Evolutionary conservation across 2,329 filamentous ascomycete species (phyloP).

Genomic region (Pseudogymnoascus sp.): DNA sequence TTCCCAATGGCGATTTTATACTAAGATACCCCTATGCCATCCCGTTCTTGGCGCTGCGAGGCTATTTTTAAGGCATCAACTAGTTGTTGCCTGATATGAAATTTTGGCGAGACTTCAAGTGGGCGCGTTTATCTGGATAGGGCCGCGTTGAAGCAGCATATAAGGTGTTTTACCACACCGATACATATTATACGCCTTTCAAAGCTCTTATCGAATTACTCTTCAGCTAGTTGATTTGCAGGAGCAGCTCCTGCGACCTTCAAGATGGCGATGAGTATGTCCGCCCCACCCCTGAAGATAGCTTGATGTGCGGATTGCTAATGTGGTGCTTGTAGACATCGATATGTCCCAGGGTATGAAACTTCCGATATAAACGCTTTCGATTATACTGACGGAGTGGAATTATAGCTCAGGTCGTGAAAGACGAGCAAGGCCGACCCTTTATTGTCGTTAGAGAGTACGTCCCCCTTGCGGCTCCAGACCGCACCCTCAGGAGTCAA

Average conservation of each 20-base stretch:
- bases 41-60: background rate
- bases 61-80: background rate
- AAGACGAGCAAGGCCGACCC: conserved; percentile 93
- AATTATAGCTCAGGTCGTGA: conserved; percentile 61
- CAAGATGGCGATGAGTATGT: conserved; percentile 55
- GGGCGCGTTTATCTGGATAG: conserved; percentile 9
- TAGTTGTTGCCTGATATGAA: conserved; percentile 9
- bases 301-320: conserved; percentile 8
- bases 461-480: conserved; percentile 30
- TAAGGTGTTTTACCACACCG: conserved; percentile 9
- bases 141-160: conserved; percentile 7
- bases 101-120: conserved; percentile 8
- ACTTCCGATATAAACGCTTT: conserved; percentile 11
- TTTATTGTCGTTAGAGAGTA: conserved; percentile 99
- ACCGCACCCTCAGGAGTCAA: conserved; percentile 14
- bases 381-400: conserved; percentile 9
- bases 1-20: background rate
- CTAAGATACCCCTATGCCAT: background rate
- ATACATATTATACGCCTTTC: background rate
- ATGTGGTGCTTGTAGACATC: conserved; percentile 48
- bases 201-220: conserved; percentile 7
- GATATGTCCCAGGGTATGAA: conserved; percentile 71
- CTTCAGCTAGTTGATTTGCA: background rate
- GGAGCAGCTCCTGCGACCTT: conserved; percentile 9
- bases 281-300: conserved; percentile 19